A percentile compares a stretch with the other conserved stretches of the same genome.
Evolutionary conservation across 2,329 filamentous ascomycete genomes (phyloP).

Genomic region (Pseudogymnoascus sp.): DNA sequence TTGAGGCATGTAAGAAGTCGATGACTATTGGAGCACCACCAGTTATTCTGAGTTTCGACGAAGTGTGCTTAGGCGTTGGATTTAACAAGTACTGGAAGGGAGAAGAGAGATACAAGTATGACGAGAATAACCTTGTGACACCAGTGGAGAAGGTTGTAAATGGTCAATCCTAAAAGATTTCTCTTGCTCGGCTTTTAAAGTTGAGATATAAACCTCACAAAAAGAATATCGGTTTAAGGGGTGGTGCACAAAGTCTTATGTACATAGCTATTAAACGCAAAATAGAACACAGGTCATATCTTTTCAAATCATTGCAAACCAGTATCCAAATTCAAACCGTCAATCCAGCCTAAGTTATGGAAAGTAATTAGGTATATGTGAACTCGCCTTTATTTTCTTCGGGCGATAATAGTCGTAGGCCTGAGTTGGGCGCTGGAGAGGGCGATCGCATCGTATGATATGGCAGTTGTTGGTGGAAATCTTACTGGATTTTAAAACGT

Average conservation of each 20-base stretch:
- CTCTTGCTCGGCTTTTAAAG: neutral
- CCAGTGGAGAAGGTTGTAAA: slow-evolving; percentile 4
- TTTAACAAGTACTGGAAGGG: slow-evolving; percentile 39
- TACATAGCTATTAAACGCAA: neutral
- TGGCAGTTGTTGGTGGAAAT: too few species aligned
- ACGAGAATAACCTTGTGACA: slow-evolving; percentile 15
- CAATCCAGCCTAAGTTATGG: neutral
- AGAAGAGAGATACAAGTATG: slow-evolving; percentile 23
- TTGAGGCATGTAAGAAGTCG: slow-evolving; percentile 38
- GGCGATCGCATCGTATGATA: too few species aligned
- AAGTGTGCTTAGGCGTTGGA: slow-evolving; percentile 42
- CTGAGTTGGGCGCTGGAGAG: too few species aligned
- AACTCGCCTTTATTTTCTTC: too few species aligned
- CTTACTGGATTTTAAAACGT: too few species aligned
- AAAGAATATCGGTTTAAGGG: neutral
- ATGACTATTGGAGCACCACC: slow-evolving; percentile 38
- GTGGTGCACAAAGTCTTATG: neutral
- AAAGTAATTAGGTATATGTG: neutral
- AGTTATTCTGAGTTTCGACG: slow-evolving; percentile 37
- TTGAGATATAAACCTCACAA: neutral
- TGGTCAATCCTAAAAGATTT: neutral
- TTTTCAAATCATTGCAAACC: neutral
- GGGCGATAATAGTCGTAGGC: too few species aligned
- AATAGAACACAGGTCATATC: neutral
- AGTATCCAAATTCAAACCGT: neutral